Evolutionary conservation across 768 basidiomycete genomes (phyloP), one percentile per base, ranked within the genome.

Genomic region (Termitomyces eurrhizus): DNA sequence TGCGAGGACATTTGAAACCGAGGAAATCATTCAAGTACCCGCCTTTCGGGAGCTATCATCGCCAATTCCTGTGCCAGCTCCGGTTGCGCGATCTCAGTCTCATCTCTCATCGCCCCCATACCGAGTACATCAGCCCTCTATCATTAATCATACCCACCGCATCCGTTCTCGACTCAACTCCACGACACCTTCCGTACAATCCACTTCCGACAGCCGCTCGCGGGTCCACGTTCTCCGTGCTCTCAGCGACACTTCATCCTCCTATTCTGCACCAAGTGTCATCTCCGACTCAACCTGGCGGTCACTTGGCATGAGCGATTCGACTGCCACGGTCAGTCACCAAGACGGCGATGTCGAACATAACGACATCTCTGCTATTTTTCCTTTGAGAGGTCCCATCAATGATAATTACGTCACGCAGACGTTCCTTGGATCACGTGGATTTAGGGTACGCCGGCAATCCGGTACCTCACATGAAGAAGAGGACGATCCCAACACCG

Each of bases 1-100:
- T 68, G 92, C 93, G 4, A 81, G 86, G 49, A 95, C 92, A 0
- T 95, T 95, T 66, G 87, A 93, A 68, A 83, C 82, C 7, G 87
- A 90, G 62, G 86, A 91, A 61, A 79, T 88, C 18, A 70, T 92
- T 21, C 82, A 78, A 56, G 79, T 89, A 49, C 87, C 87, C 4
- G 73, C 73, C 29, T 70, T 77, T 55, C 69, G 60, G 59, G 50
- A 52, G 64, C 64, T 57, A 29, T 54, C 64, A 32, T 37, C 57
- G 8, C 54, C 68, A 16, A 41, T 62, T 7, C 58, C 56, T 2
- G 36, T 52, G 6, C 53, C 68, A 14, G 37, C 65, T 2, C 58
- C 56, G 6, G 33, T 36, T 3, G 55, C 63, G 26, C 58, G 50
- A 12, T 32, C 64, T 18, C 64, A 58, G 41, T n/a, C 48, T 3